Conservation (phyloP, 441 rosid genomes). For the Breynia disticha region DNA sequence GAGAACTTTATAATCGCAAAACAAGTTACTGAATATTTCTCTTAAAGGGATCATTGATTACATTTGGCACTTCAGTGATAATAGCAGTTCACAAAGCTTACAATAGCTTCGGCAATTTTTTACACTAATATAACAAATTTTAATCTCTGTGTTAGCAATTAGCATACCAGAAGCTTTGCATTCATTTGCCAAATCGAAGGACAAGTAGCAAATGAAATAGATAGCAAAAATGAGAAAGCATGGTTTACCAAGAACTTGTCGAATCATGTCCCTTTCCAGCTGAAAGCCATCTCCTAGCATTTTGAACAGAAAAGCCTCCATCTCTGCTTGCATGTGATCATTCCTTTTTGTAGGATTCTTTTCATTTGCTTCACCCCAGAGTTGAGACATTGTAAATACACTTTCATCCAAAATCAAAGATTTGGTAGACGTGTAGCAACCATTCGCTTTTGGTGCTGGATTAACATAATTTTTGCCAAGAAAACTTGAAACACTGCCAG, state of each 20-base stretch:
- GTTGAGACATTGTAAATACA: conserved; percentile 27
- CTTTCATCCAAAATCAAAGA: conserved; percentile 39
- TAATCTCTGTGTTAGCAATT: too few relatives aligned
- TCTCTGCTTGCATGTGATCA: conserved; percentile 26
- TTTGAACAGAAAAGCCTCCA: conserved; percentile 48
- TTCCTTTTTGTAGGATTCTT: conserved; percentile 13
- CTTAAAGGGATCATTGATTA: too few relatives aligned
- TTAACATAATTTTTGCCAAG: conserved; percentile 39
- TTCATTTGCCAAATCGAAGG: background rate
- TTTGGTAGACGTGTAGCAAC: conserved; percentile 20
- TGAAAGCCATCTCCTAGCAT: conserved; percentile 53
- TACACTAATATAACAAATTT: too few relatives aligned
- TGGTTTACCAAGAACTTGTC: conserved; percentile 40
- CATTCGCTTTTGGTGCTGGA: conserved; percentile 24
- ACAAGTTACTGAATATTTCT: background rate
- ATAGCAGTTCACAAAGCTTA: too few relatives aligned
- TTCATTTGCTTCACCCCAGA: conserved; percentile 24
- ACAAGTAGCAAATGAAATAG: background rate
- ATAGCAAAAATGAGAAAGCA: conserved; percentile 4
- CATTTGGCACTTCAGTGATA: too few relatives aligned
- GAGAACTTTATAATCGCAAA: background rate
- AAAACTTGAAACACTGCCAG: conserved; percentile 48
- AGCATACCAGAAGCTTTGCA: background rate
- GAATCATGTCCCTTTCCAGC: conserved; percentile 36
- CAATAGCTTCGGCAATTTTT: too few relatives aligned